Evolutionary conservation across 129 eudicot species (phyloP), one percentile per base, ranked within the genome.

Genomic region (Saussurea involucrata): DNA sequence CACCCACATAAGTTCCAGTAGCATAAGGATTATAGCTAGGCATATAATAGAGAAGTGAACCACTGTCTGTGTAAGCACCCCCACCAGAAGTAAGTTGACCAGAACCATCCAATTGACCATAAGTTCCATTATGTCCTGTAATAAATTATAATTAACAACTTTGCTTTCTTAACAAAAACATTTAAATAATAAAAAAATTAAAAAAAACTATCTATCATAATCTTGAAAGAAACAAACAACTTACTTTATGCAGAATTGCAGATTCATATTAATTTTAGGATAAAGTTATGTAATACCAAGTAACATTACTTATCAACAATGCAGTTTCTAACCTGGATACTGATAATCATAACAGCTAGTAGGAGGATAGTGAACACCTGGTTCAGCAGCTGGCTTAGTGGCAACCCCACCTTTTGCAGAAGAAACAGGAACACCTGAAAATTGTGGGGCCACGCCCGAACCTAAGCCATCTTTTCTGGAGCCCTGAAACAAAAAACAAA

Each of bases 311-410:
- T 58, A 9, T 2, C 64, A 63, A 21, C 8, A 15, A 78, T 72
- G 36, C 55, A 75, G 69, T n/a, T 76, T 76, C 76, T 78, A 72
- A 92, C 97, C 97, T 89, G 97, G 85, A 73, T 89, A 89, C 76
- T 87, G 88, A 74, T 89, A 84, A 78, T 87, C 80, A 36, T 82
- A 87, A 78, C 84, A 85, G 90, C 81, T 82, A 75, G 90, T 72
- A 44, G 84, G 87, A 55, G 86, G 80, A 73, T 82, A 63, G 42
- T 82, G 80, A 80, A 31, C 76, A 55, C 82, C 90, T 78, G 84
- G 91, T 37, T 67, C 88, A 53, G 83, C 80, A 9, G 72, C 76
- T 33, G 85, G 36, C 66, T 76, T 63, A 63, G 73, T 78, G 77
- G 64, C 80, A 60, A 28, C 40, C 17, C 71, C 90, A 42, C 88